Percentiles rank a stretch among this genome's conserved stretches.
Conservation (phyloP, 345 rosid genomes). For the Ceriops zippeliana region DNA sequence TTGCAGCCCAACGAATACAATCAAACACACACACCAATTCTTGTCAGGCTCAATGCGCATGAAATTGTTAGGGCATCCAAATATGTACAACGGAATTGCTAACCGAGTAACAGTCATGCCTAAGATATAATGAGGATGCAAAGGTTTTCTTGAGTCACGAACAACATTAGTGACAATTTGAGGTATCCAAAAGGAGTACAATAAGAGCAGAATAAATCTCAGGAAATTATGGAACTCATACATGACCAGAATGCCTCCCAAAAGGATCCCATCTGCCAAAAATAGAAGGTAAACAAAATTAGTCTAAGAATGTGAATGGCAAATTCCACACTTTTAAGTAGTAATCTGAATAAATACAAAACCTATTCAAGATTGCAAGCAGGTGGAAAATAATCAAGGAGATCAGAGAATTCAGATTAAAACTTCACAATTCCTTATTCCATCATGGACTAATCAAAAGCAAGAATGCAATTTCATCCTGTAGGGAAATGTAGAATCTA, state of each 20-base stretch:
- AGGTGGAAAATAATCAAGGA: neutral
- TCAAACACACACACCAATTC: conserved; percentile 70
- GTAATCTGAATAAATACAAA: conserved; percentile 8
- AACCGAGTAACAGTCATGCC: conserved; percentile 91
- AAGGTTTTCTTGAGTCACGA: conserved; percentile 91
- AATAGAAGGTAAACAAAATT: conserved; percentile 11
- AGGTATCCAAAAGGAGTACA: conserved; percentile 96
- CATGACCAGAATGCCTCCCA: conserved; percentile 95
- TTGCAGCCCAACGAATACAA: conserved; percentile 68
- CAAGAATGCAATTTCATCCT: neutral
- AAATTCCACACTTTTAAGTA: neutral
- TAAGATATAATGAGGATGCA: conserved; percentile 88
- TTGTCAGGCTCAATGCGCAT: conserved; percentile 87
- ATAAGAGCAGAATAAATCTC: conserved; percentile 67
- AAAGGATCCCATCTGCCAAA: conserved; percentile 89
- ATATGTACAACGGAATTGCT: conserved; percentile 76
- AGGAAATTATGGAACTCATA: conserved; percentile 83
- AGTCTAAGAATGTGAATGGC: neutral
- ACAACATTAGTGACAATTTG: conserved; percentile 76
- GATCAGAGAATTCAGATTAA: neutral
- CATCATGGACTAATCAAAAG: neutral
- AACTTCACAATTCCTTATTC: neutral
- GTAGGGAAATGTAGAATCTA: neutral
- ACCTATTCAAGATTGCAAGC: neutral
- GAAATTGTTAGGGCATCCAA: conserved; percentile 94